phyloP scores from a whole-genome alignment of 1,284 basidiomycete species.

The Amylostereum areolatum region DNA sequence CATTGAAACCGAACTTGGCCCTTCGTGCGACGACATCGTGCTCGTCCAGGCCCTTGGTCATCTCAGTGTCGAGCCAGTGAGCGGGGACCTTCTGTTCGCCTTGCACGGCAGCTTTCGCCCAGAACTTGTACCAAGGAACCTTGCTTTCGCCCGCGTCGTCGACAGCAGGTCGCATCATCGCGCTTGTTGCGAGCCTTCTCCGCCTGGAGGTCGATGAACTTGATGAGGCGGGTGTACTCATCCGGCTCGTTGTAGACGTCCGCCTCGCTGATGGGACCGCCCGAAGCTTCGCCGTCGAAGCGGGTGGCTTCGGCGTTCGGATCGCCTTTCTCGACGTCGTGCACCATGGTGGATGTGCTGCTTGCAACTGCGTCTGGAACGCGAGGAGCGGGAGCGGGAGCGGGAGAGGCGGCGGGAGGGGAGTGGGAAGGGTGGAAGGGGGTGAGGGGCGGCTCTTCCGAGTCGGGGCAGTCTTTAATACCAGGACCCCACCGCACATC shows the following conservation, averaged over 20 bases:
- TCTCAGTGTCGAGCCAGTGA: constrained; percentile 41
- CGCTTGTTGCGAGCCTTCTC: constrained; percentile 6
- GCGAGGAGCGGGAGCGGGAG: too few species aligned
- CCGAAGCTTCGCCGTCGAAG: not conserved
- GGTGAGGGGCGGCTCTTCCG: too few species aligned
- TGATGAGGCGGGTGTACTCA: constrained; percentile 15
- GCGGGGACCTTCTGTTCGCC: constrained; percentile 22
- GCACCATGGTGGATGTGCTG: not conserved
- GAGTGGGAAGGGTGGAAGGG: too few species aligned
- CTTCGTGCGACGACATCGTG: constrained; percentile 29
- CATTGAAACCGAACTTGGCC: constrained; percentile 35
- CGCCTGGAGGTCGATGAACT: constrained; percentile 14
- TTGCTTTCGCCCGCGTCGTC: constrained; percentile 12
- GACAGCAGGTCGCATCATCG: constrained; percentile 6
- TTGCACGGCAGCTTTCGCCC: constrained; percentile 29
- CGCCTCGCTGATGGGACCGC: not conserved
- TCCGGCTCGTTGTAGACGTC: constrained; percentile 8
- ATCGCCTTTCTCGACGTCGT: constrained; percentile 13
- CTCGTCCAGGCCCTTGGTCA: constrained; percentile 33
- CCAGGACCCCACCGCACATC: too few species aligned
- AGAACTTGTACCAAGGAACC: constrained; percentile 26
- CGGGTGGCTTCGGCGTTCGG: not conserved
- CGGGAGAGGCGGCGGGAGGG: too few species aligned
- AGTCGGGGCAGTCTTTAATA: too few species aligned
- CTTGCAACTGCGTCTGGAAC: too few species aligned